A percentile compares a stretch with the other conserved stretches of the same genome.
Conservation (phyloP, 495 filamentous ascomycete species). For the Penicillium cataractarum region DNA sequence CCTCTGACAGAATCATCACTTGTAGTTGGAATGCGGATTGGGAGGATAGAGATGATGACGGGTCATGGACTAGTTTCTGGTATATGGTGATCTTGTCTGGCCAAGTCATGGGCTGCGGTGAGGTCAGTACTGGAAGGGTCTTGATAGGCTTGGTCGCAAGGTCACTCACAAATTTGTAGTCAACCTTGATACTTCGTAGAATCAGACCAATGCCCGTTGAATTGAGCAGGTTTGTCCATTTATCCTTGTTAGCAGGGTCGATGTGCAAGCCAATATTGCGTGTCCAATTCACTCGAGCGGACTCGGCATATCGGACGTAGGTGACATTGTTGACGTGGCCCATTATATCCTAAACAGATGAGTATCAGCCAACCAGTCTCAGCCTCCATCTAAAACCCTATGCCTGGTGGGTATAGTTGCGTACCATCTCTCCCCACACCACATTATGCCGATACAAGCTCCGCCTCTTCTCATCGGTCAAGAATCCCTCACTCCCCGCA, state of each 20-base stretch:
- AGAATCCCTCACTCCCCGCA: slow-evolving; percentile 79
- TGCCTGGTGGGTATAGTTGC: neutral
- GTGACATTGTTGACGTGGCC: slow-evolving; percentile 89
- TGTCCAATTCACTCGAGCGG: slow-evolving; percentile 81
- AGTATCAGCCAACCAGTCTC: slow-evolving; percentile 9
- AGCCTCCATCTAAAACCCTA: neutral
- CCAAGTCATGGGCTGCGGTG: slow-evolving; percentile 76
- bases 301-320: slow-evolving; percentile 85
- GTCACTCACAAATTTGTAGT: slow-evolving; percentile 85
- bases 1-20: slow-evolving; percentile 75
- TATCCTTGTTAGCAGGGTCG: slow-evolving; percentile 63
- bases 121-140: slow-evolving; percentile 7
- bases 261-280: slow-evolving; percentile 71
- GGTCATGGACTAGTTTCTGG: slow-evolving; percentile 71
- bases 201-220: slow-evolving; percentile 74
- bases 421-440: slow-evolving; percentile 91
- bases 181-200: slow-evolving; percentile 74
- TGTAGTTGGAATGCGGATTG: slow-evolving; percentile 60
- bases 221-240: slow-evolving; percentile 74
- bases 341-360: slow-evolving; percentile 56
- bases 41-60: slow-evolving; percentile 38
- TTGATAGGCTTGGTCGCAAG: slow-evolving; percentile 9
- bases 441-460: slow-evolving; percentile 75
- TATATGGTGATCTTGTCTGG: slow-evolving; percentile 88
- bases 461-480: slow-evolving; percentile 65